Evolutionary conservation across 139 green algal genomes (phyloP).

Genomic region (Coccomyxa sp.): DNA sequence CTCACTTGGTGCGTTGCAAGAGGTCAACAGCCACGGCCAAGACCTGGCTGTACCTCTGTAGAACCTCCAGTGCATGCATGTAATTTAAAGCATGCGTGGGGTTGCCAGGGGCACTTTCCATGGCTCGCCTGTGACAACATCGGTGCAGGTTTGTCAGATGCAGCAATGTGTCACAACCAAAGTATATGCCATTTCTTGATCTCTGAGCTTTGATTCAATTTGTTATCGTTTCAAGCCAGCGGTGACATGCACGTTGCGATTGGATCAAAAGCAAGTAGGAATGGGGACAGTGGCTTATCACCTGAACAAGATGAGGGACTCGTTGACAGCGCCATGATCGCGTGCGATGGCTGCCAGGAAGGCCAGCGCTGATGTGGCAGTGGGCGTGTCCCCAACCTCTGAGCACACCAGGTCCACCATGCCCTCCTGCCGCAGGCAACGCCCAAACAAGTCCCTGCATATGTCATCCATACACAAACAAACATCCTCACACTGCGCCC

Average conservation of each 20-base stretch:
- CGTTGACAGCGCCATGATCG: slow-evolving; percentile 6
- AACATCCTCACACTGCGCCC: too few species aligned
- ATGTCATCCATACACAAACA: neutral
- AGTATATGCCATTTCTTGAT: neutral
- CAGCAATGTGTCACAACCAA: too few species aligned
- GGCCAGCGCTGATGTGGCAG: slow-evolving; percentile 35
- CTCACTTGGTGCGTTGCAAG: slow-evolving; percentile 5
- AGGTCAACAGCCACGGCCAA: slow-evolving; percentile 16
- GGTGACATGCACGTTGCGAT: neutral
- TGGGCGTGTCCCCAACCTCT: slow-evolving; percentile 11
- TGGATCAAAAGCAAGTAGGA: too few species aligned
- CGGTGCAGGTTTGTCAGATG: too few species aligned
- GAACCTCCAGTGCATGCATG: slow-evolving; percentile 57
- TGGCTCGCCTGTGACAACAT: slow-evolving; percentile 10
- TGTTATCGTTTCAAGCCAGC: neutral
- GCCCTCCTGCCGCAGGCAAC: slow-evolving; percentile 28
- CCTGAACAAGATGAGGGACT: neutral
- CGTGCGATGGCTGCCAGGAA: slow-evolving; percentile 61
- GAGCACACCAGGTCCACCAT: slow-evolving; percentile 14
- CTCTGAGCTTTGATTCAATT: neutral
- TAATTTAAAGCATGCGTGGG: slow-evolving; percentile 48
- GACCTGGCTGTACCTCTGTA: slow-evolving; percentile 24
- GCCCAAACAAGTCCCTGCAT: slow-evolving; percentile 32
- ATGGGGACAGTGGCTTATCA: neutral
- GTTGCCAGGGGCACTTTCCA: slow-evolving; percentile 23